Base-by-base conservation (phyloP, 1,139 yeast genomes). In the Zhuliangozyma parablackwelliae region DNA sequence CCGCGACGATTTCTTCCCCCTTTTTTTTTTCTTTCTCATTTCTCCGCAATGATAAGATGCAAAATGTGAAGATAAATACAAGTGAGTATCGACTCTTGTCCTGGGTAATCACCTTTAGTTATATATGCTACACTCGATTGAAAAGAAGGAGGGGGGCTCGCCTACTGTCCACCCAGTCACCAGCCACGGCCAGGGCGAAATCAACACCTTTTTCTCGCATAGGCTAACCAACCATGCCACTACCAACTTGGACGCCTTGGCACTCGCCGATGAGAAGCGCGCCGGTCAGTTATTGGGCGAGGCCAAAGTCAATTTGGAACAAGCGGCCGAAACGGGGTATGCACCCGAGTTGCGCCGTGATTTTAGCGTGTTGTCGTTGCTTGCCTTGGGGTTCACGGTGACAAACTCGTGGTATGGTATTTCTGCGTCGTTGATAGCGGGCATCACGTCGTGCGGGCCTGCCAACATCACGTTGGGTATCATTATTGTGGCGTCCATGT, bases 401-500 rank as follows among this genome's bases (percentile, higher is more conserved):
- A 77, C 82, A 30, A 75, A 75, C 56, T 74, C 80, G 6, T 75
- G 81, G 81, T 72, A 66, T 43, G 85, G 86, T 42, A 76, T 79
- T 38, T 76, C 82, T 11, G 80, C 82, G 2, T 74, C 82, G n/a
- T 64, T 78, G 55, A 67, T 77, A 37, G 75, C 83, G 11, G 82
- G 82, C 49, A 78, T 80, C 39, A 63, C 68, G 39, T 75, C 82
- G 27, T 85, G 85, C 44, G 87, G 87, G 21, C 86, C 87, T 10
- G 63, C 80, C 67, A 57, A 78, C 63, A 75, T 80, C 44, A 74
- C 80, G 11, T 80, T 80, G 49, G 87, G 87, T 47, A 79, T 80
- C 46, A 61, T 80, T 21, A 79, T 81, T 46, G 69, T 81, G 38
- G 78, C 86, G 0, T 57, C 57, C 40, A 50, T 67, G 27, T 63